Base-by-base conservation (phyloP, 2,329 filamentous ascomycete species). In the Akanthomyces uredinophilus region DNA sequence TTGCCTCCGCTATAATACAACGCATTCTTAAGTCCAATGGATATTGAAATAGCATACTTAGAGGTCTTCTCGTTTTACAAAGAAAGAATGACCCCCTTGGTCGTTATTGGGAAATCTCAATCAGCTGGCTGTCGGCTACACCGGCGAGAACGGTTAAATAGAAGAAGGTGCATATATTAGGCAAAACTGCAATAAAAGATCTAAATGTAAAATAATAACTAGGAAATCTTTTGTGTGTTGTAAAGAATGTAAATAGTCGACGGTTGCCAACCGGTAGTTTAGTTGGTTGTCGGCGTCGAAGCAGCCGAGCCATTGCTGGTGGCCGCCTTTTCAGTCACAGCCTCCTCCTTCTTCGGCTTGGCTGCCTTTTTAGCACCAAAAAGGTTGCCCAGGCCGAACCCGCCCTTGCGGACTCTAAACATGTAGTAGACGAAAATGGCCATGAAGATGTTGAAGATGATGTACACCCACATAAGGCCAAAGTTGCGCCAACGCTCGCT, bases 391-490 rank as follows among this genome's bases (percentile, higher is more conserved):
- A 62, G 53, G n/a, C 60, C 60, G 16, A 50, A 43, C 6, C 52
- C 43, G 5, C 60, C 41, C 62, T 71, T 74, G 67, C 72, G 73
- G 4, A 88, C 85, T 16, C 86, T 75, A 68, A 87, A 83, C 22
- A 85, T 66, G 71, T 83, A 91, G 72, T 91, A 91, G 1, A 87
- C 72, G 13, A 78, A 65, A 2, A 89, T 75, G 0, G 87, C 86
- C 2, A 80, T 75, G 44, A 74, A 72, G 44, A 89, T 80, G 67
- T 91, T 89, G 72, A 90, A 88, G 0, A 75, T 64, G 44, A 91
- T 81, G 67, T 83, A 91, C 0, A 78, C 85, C 83, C 86, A 91
- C 68, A 91, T 76, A 46, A 91, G 78, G 1, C 88, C 89, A 63
- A 86, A 90, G 69, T 91, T 89, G 62, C 87, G 79, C 87, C 88